phyloP scores from a whole-genome alignment of 2,329 filamentous ascomycete species.

The Lithohypha guttulata region DNA sequence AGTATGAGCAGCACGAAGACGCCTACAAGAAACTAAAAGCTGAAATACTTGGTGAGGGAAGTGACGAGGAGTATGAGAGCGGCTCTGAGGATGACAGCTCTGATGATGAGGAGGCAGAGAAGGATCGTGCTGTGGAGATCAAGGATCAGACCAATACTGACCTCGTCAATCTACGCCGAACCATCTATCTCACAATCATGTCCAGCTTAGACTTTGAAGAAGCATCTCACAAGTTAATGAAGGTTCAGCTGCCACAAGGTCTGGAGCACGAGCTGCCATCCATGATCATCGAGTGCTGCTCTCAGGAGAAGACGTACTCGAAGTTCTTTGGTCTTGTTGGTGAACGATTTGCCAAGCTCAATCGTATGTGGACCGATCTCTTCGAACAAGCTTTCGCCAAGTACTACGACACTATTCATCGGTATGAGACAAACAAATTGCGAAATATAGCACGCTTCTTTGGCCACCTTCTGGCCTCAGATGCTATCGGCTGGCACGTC shows the following conservation, averaged over 20 bases:
- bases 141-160: slow-evolving; percentile 97
- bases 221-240: slow-evolving; percentile 94
- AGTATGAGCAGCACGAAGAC: slow-evolving; percentile 85
- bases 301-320: slow-evolving; percentile 91
- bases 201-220: slow-evolving; percentile 93
- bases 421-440: slow-evolving; percentile 88
- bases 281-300: slow-evolving; percentile 96
- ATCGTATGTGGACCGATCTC: slow-evolving; percentile 84
- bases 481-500: slow-evolving; percentile 87
- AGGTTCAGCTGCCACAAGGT: slow-evolving; percentile 75
- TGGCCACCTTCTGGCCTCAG: slow-evolving; percentile 75
- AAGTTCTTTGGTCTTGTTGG: slow-evolving; percentile 95
- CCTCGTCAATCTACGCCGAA: slow-evolving; percentile 81
- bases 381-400: slow-evolving; percentile 84
- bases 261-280: slow-evolving; percentile 83
- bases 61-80: slow-evolving; percentile 58
- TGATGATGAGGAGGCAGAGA: slow-evolving; percentile 59
- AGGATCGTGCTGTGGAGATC: slow-evolving; percentile 81
- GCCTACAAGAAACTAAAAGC: slow-evolving; percentile 84
- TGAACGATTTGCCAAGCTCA: slow-evolving; percentile 91
- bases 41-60: slow-evolving; percentile 89
- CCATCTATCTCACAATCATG: slow-evolving; percentile 97
- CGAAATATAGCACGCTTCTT: slow-evolving; percentile 95
- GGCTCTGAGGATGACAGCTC: slow-evolving; percentile 48
- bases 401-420: slow-evolving; percentile 95